Percentiles rank a stretch among this genome's conserved stretches.
Evolutionary conservation across 257 asterid species (phyloP).

Genomic region (Petunia secreta): DNA sequence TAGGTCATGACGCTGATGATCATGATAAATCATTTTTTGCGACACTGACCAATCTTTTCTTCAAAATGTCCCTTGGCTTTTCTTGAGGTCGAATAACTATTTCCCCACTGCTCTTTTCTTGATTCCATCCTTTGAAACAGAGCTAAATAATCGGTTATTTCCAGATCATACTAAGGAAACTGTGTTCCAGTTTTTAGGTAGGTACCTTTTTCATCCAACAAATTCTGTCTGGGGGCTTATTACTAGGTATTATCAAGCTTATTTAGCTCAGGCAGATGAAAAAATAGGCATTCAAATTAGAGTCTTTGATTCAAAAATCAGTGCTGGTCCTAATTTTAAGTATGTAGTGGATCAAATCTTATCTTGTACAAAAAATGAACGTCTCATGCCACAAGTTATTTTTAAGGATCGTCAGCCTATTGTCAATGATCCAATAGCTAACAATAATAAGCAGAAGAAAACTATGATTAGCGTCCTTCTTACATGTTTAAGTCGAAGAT

Average conservation of each 20-base stretch:
- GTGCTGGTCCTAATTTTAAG: slow-evolving; percentile 41
- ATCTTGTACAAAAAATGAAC: slow-evolving; percentile 52
- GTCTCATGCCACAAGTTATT: slow-evolving; percentile 47
- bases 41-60: slow-evolving; percentile 54
- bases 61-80: slow-evolving; percentile 55
- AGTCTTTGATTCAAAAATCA: slow-evolving; percentile 34
- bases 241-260: slow-evolving; percentile 55
- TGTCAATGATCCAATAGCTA: not conserved
- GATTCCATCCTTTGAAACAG: slow-evolving; percentile 58
- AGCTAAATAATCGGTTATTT: slow-evolving; percentile 49
- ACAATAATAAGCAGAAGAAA: slow-evolving; percentile 13
- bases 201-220: slow-evolving; percentile 75
- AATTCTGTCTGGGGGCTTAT: slow-evolving; percentile 70
- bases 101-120: slow-evolving; percentile 67
- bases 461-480: slow-evolving; percentile 49
- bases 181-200: slow-evolving; percentile 75
- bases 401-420: slow-evolving; percentile 21
- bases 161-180: slow-evolving; percentile 54
- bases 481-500: slow-evolving; percentile 57
- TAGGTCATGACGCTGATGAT: slow-evolving; percentile 63
- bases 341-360: slow-evolving; percentile 58
- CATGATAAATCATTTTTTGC: slow-evolving; percentile 65
- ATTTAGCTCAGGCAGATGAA: slow-evolving; percentile 57
- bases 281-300: slow-evolving; percentile 67
- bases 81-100: slow-evolving; percentile 61